Evolutionary conservation across 169 alveolate species (phyloP).

Genomic region (Plasmodium gallinaceum): DNA sequence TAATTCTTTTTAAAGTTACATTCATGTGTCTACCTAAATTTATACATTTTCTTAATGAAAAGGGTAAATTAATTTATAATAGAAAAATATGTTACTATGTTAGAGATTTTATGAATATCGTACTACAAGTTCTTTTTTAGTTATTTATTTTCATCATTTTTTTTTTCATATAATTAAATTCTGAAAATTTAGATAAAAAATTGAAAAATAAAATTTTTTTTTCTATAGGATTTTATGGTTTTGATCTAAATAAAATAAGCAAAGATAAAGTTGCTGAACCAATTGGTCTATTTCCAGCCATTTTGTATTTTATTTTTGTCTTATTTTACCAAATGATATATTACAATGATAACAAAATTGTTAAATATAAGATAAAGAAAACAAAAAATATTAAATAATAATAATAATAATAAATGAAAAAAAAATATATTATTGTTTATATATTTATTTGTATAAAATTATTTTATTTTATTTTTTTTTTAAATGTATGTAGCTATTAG

Average conservation of each 20-base stretch:
- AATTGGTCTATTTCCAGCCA: slow-evolving; percentile 92
- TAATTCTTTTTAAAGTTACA: slow-evolving; percentile 60
- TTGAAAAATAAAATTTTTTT: background rate
- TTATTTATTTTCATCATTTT: too few relatives aligned
- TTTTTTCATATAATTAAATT: too few relatives aligned
- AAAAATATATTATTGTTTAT: background rate
- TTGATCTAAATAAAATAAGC: slow-evolving; percentile 76
- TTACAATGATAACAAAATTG: slow-evolving; percentile 77
- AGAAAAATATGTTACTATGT: background rate
- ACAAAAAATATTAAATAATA: slow-evolving; percentile 13
- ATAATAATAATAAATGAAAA: background rate
- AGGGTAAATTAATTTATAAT: slow-evolving; percentile 28
- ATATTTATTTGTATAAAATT: background rate
- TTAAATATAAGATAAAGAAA: slow-evolving; percentile 57
- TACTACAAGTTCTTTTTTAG: too few relatives aligned
- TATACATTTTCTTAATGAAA: slow-evolving; percentile 56
- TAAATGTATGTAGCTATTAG: slow-evolving; percentile 77
- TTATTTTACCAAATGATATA: slow-evolving; percentile 86
- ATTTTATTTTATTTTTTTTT: background rate
- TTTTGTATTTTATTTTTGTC: slow-evolving; percentile 85
- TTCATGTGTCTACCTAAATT: slow-evolving; percentile 59
- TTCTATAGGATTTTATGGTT: slow-evolving; percentile 75
- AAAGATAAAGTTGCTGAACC: slow-evolving; percentile 89
- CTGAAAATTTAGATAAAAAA: too few relatives aligned
- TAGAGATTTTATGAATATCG: too few relatives aligned